Conservation (phyloP, 2,329 filamentous ascomycete species). For the Fusarium sp. region DNA sequence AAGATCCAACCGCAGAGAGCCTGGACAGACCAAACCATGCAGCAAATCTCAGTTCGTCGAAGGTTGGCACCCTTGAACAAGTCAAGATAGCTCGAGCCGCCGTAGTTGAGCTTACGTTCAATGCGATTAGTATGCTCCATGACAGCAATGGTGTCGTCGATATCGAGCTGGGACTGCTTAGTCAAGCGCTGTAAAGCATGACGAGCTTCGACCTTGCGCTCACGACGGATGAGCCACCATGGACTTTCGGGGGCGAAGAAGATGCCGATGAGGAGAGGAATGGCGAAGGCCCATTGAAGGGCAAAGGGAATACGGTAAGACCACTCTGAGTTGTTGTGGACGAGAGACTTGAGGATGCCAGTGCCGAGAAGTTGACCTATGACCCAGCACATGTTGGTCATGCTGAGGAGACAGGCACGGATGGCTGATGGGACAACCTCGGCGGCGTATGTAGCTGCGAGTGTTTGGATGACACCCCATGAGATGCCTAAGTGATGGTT, state of each 20-base stretch:
- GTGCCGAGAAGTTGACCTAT: constrained; percentile 52
- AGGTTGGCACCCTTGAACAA: constrained; percentile 36
- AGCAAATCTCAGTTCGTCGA: constrained; percentile 41
- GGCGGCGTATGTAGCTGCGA: constrained; percentile 51
- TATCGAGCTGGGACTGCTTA: constrained; percentile 41
- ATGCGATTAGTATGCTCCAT: constrained; percentile 53
- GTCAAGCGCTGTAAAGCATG: constrained; percentile 44
- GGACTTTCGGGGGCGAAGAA: constrained; percentile 52
- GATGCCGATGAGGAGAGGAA: constrained; percentile 47
- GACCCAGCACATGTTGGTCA: constrained; percentile 54
- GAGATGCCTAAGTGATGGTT: constrained; percentile 35
- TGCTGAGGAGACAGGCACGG: constrained; percentile 48
- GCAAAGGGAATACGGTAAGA: constrained; percentile 47
- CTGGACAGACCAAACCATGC: constrained; percentile 39
- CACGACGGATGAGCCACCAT: constrained; percentile 51
- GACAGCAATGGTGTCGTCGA: constrained; percentile 54
- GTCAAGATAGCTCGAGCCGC: constrained; percentile 40
- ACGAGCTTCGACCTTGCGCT: constrained; percentile 44
- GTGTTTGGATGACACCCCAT: constrained; percentile 48
- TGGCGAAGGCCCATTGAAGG: constrained; percentile 52
- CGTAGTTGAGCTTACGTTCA: constrained; percentile 50
- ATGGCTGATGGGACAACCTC: constrained; percentile 47
- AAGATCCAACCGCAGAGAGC: constrained; percentile 35
- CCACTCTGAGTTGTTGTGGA: constrained; percentile 42
- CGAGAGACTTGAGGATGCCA: constrained; percentile 46